These are phyloP conservation scores for Cadophora gregata DNA, from an alignment of 2,329 filamentous ascomycete genomes.

Conservation along the genomic window DNA sequence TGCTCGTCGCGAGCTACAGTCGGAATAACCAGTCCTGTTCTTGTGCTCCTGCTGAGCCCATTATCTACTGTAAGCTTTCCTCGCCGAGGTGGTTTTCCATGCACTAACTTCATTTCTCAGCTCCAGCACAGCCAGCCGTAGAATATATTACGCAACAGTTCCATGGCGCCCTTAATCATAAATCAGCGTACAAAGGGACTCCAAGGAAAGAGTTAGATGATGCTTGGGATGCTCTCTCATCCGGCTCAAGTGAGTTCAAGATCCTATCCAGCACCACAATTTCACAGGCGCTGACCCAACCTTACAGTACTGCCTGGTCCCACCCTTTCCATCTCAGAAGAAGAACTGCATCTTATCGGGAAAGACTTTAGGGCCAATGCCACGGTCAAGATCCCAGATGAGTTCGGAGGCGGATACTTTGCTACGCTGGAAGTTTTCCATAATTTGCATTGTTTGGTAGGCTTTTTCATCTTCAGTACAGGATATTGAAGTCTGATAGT, in stretches of 20 bases:
- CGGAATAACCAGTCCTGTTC: background rate
- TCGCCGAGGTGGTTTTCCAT: background rate
- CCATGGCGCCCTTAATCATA: background rate
- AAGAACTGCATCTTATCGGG: background rate
- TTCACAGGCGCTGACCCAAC: background rate
- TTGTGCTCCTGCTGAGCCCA: background rate
- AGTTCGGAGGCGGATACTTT: slow-evolving; percentile 17
- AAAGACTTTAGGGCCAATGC: background rate
- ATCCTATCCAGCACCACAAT: too few species aligned
- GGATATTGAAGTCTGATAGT: too few species aligned
- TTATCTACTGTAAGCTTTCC: background rate
- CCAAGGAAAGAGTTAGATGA: slow-evolving; percentile 4
- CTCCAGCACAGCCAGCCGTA: background rate
- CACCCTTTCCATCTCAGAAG: background rate
- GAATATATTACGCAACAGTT: background rate
- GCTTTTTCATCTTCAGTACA: background rate
- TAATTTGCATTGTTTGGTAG: slow-evolving; percentile 19
- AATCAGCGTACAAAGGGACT: background rate
- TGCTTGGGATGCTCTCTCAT: slow-evolving; percentile 7
- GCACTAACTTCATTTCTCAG: background rate
- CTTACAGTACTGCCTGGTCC: background rate
- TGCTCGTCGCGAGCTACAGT: background rate
- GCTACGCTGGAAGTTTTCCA: slow-evolving; percentile 20
- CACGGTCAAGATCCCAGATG: slow-evolving; percentile 6
- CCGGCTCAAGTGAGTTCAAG: background rate